These are phyloP conservation scores for Spergularia marina DNA, from an alignment of 148 eudicot species.

Conservation along the genomic window DNA sequence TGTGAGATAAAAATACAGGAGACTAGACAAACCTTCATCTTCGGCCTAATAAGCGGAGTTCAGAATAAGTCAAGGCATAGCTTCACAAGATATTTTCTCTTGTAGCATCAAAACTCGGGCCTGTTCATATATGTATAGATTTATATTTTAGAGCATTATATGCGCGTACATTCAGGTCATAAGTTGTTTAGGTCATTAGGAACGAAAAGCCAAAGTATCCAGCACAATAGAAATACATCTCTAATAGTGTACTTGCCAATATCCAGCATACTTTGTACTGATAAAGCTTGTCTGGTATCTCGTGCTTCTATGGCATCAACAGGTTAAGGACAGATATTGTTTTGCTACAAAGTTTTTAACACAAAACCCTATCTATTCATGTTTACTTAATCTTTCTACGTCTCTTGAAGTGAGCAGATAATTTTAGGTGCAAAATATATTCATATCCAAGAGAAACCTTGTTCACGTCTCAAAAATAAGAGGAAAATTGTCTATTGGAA, in stretches of 20 bases:
- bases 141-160: not conserved
- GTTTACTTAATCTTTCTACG: no score
- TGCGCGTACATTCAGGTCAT: not conserved
- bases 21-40: conserved; percentile 6
- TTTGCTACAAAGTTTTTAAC: no score
- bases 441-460: no score
- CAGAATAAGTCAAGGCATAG: conserved; percentile 33
- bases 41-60: conserved; percentile 10
- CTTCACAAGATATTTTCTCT: conserved; percentile 41
- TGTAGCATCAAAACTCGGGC: conserved; percentile 55
- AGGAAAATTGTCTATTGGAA: no score
- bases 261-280: not conserved
- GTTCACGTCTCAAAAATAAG: no score
- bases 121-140: conserved; percentile 29
- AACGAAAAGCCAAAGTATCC: not conserved
- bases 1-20: conserved; percentile 12
- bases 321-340: no score
- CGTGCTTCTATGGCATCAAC: no score
- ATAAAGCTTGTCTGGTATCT: no score
- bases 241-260: not conserved
- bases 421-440: no score
- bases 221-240: not conserved
- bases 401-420: no score
- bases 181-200: not conserved
- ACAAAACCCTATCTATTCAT: no score